Evolutionary conservation across 2,329 filamentous ascomycete genomes (phyloP), one percentile per base, ranked within the genome.

Genomic region (Pseudocercospora fuligena): DNA sequence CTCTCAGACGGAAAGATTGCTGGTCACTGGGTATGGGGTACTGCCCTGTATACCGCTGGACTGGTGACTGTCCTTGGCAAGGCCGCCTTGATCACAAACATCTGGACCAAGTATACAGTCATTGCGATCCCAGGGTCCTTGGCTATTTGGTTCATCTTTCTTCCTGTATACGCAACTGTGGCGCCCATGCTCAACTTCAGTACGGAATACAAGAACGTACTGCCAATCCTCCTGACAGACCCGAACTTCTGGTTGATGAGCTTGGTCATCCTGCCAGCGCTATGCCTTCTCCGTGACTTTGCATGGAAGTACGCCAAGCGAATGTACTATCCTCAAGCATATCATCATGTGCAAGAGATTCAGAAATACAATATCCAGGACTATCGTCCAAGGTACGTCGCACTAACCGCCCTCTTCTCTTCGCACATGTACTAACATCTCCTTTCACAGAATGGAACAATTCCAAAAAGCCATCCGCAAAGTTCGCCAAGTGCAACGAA

Each of bases 301-400:
- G 89, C 90, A 2, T 99, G 94, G 94, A 99, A 99, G 84, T 99
- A 98, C 74, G 89, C 88, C 68, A 97, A 97, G 85, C 88, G 95
- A 71, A 97, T 99, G 93, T 99, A 98, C 82, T 90, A 90, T 73
- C 95, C 95, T 23, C 92, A 97, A 81, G 89, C 92, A 51, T 99
- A 99, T 77, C 95, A 99, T 75, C 95, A 99, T 79, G 95, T 99
- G 70, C 95, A 99, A 81, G 95, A 99, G 83, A 99, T 99, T 73
- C 95, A 99, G 80, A 99, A 99, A 82, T 99, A 98, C 83, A 99
- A 99, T 75, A 97, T 99, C 67, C 95, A 99, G 82, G 95, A 99
- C 82, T 99, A 99, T 81, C 87, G 95, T 77, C 95, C 95, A 69
- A 90, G 95, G 92, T 94, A 87, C 73, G 86, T 84, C 60, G 33